phyloP scores from a whole-genome alignment of 1,139 yeast genomes.

The Kodamaea arcana region DNA sequence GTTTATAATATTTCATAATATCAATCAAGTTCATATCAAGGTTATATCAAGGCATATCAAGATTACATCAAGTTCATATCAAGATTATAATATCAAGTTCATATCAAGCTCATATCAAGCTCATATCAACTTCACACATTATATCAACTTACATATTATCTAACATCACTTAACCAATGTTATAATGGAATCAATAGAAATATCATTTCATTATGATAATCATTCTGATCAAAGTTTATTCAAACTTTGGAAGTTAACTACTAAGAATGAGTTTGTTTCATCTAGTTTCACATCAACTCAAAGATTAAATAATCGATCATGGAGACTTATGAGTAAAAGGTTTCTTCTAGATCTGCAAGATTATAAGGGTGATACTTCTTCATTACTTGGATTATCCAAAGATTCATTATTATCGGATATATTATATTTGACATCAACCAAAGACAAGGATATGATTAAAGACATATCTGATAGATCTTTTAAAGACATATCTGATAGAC shows the following conservation, averaged over 20 bases:
- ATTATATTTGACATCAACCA: too few relatives aligned
- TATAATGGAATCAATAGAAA: slow-evolving; percentile 14
- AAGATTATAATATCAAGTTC: too few relatives aligned
- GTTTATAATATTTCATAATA: too few relatives aligned
- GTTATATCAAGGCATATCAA: too few relatives aligned
- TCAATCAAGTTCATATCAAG: too few relatives aligned
- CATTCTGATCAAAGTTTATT: slow-evolving; percentile 14
- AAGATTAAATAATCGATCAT: slow-evolving; percentile 14
- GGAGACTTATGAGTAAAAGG: slow-evolving; percentile 14
- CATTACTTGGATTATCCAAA: background rate
- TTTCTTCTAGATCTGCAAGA: slow-evolving; percentile 7
- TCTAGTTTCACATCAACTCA: slow-evolving; percentile 11
- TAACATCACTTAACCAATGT: too few relatives aligned
- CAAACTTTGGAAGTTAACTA: slow-evolving; percentile 15
- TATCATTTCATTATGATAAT: slow-evolving; percentile 12
- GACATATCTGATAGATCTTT: background rate
- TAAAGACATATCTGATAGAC: background rate
- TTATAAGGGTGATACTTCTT: background rate
- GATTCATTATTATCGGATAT: background rate
- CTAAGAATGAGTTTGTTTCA: slow-evolving; percentile 7
- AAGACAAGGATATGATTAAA: too few relatives aligned
- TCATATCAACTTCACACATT: too few relatives aligned
- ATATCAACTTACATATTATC: too few relatives aligned
- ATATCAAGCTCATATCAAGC: too few relatives aligned
- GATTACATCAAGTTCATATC: too few relatives aligned